Percentiles rank a stretch among this genome's conserved stretches.
These are phyloP conservation scores for Sideroxylon spinosum DNA, from an alignment of 179 eudicot species.

Conservation along the genomic window DNA sequence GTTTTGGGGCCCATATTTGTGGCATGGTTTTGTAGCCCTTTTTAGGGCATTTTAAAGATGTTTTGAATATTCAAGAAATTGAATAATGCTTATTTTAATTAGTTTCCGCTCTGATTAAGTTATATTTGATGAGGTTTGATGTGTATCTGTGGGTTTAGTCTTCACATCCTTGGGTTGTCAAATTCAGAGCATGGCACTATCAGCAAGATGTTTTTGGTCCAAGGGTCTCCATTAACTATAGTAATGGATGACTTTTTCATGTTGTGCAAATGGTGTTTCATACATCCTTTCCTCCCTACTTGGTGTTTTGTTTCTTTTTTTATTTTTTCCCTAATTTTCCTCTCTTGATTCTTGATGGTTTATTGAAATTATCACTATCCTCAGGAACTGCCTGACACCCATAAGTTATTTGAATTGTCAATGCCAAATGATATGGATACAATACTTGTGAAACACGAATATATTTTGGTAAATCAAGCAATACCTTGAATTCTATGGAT, in stretches of 20 bases:
- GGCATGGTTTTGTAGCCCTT: too few relatives aligned
- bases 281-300: neutral
- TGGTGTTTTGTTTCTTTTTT: neutral
- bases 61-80: too few relatives aligned
- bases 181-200: too few relatives aligned
- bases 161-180: too few relatives aligned
- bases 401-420: constrained; percentile 41
- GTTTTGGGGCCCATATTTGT: too few relatives aligned
- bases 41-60: too few relatives aligned
- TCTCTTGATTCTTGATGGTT: neutral
- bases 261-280: too few relatives aligned
- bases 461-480: constrained; percentile 47
- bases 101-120: too few relatives aligned
- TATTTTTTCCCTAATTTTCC: neutral
- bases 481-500: constrained; percentile 29
- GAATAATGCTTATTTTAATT: too few relatives aligned
- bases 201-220: too few relatives aligned
- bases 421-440: constrained; percentile 29
- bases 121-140: too few relatives aligned
- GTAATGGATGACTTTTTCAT: neutral
- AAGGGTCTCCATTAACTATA: neutral
- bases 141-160: too few relatives aligned
- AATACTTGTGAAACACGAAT: constrained; percentile 55
- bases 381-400: constrained; percentile 33
- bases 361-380: constrained; percentile 21